Percentiles rank a stretch among this genome's conserved stretches.
Evolutionary conservation across 2,329 filamentous ascomycete species (phyloP).

Genomic region (Clonostachys byssicola): DNA sequence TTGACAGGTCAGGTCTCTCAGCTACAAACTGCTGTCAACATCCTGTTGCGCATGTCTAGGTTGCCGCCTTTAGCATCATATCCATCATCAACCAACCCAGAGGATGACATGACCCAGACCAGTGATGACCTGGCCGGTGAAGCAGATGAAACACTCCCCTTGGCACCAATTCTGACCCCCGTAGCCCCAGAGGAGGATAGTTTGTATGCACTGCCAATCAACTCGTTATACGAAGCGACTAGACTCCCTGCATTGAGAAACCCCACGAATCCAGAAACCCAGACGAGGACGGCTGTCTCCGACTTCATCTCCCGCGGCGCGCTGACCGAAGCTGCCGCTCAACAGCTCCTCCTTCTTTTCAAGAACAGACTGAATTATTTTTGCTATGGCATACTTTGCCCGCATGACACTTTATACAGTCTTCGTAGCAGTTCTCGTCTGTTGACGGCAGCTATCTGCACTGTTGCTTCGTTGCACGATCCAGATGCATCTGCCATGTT

Average conservation of each 20-base stretch:
- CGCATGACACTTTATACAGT: constrained; percentile 17
- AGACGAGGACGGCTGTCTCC: constrained; percentile 7
- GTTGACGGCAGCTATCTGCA: constrained; percentile 19
- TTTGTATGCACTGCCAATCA: too few species aligned
- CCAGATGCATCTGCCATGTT: constrained; percentile 37
- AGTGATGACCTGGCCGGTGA: too few species aligned
- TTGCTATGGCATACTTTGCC: constrained; percentile 21
- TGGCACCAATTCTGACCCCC: too few species aligned
- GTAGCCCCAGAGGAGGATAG: too few species aligned
- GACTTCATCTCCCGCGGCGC: constrained; percentile 22
- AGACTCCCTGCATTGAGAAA: constrained; percentile 3
- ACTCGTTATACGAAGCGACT: background rate
- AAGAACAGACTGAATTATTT: constrained; percentile 18
- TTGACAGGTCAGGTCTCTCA: too few species aligned
- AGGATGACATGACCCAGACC: too few species aligned
- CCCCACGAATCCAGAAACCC: constrained; percentile 2
- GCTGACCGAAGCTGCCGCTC: constrained; percentile 14
- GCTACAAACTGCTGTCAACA: too few species aligned
- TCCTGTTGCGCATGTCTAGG: too few species aligned
- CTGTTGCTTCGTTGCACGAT: constrained; percentile 20
- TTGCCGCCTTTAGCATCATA: too few species aligned
- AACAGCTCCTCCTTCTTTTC: constrained; percentile 12
- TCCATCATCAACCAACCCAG: too few species aligned
- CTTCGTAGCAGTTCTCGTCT: constrained; percentile 18
- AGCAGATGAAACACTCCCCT: too few species aligned